Evolutionary conservation across 495 filamentous ascomycete genomes (phyloP), one percentile per base, ranked within the genome.

Genomic region (Penicillium samsonianum): DNA sequence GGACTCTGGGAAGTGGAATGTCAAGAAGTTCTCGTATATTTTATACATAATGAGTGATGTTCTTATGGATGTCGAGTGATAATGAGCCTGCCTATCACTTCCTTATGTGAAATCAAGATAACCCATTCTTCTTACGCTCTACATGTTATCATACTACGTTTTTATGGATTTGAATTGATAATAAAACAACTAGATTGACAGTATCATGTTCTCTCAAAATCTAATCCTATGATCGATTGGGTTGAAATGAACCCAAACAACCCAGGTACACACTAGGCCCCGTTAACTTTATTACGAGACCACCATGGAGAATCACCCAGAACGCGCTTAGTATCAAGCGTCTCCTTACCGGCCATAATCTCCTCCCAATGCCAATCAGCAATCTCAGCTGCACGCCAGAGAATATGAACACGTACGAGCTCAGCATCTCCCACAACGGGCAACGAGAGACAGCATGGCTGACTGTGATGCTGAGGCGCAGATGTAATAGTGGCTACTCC

Each of bases 1-100:
- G 58, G 78, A 81, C 55, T 75, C 78, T 20, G 80, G 78, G n/a
- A 75, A 78, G 52, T 80, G 79, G 78, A 78, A 72, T 48, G 73
- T 76, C 17, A 68, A 76, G 49, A 77, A 79, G 20, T 78, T 78
- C 53, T 75, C 72, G 0, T 72, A 79, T 57, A 75, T 81, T 51
- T 67, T 81, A 20, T 73, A 78, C 51, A 81, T 81, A 17, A 81
- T 82, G 78, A 81, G 79, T 59, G 80, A 81, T 70, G 79, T 78
- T 23, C 64, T 82, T 40, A 76, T 77, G 67, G 76, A 78, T 59
- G 68, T 73, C 25, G 74, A 79, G 62, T 73, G 67, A 74, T 14
- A 3, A 35, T 19, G 23, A 2, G 23, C 2, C 23, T 25, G 4
- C 23, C 23, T n/a, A n/a, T 25, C 23, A 25, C 23, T 2, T 2